Percentiles rank a stretch among this genome's conserved stretches.
Evolutionary conservation across 495 filamentous ascomycete genomes (phyloP).

Genomic region (Bacidia gigantensis): DNA sequence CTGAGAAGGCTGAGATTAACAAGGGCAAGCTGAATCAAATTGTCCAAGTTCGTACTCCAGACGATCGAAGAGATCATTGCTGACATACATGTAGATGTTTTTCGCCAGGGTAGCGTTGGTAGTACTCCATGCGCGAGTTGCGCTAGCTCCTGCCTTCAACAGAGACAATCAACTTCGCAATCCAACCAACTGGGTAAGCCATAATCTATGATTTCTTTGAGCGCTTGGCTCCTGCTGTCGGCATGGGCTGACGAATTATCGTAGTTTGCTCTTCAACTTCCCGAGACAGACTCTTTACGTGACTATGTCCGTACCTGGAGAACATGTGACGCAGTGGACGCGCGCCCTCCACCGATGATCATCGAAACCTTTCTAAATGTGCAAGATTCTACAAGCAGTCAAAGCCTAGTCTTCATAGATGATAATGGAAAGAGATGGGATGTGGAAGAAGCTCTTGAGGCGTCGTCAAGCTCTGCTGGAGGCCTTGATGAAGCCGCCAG

Average conservation of each 20-base stretch:
- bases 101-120: constrained; percentile 78
- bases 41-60: constrained; percentile 50
- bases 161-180: constrained; percentile 27
- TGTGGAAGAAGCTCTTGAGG: constrained; percentile 66
- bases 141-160: constrained; percentile 46
- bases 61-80: constrained; percentile 9
- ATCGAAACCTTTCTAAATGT: constrained; percentile 86
- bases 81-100: constrained; percentile 53
- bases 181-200: neutral
- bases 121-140: constrained; percentile 65
- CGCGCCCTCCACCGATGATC: constrained; percentile 70
- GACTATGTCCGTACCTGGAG: constrained; percentile 72
- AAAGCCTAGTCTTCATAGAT: constrained; percentile 77
- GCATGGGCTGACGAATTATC: neutral
- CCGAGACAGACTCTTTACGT: constrained; percentile 75
- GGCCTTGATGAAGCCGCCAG: constrained; percentile 29
- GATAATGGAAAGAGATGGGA: constrained; percentile 86
- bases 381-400: constrained; percentile 63
- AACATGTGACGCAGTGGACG: constrained; percentile 57
- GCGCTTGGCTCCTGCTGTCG: no score
- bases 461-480: constrained; percentile 41
- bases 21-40: constrained; percentile 76
- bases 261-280: constrained; percentile 87
- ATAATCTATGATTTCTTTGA: constrained; percentile 12
- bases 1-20: constrained; percentile 40